phyloP scores from a whole-genome alignment of 805 yeast species.

The Hanseniaspora taiwanica region DNA sequence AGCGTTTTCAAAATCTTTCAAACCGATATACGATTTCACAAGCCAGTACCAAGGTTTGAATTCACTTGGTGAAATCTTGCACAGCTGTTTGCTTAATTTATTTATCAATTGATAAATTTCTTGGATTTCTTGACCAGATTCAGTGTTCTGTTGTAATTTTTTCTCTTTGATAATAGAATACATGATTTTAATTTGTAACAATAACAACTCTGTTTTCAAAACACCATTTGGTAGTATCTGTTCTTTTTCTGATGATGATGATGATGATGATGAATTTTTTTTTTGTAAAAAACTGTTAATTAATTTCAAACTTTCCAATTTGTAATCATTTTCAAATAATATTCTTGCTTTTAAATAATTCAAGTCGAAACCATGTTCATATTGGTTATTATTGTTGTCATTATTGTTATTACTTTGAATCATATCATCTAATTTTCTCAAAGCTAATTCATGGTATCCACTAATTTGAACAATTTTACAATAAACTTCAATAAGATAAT shows the following conservation, averaged over 20 bases:
- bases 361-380: too few relatives aligned
- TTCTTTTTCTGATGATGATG: too few relatives aligned
- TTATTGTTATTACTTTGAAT: too few relatives aligned
- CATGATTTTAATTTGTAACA: constrained; percentile 2
- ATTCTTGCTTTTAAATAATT: constrained; percentile 18
- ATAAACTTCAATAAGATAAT: constrained; percentile 21
- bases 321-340: constrained; percentile 22
- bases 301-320: constrained; percentile 24
- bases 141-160: background rate
- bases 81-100: background rate
- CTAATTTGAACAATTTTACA: constrained; percentile 20
- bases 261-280: constrained; percentile 4
- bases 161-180: background rate
- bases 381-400: too few relatives aligned
- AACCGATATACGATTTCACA: constrained; percentile 47
- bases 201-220: constrained; percentile 3
- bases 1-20: constrained; percentile 59
- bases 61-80: constrained; percentile 64
- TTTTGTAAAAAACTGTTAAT: constrained; percentile 16
- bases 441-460: constrained; percentile 15
- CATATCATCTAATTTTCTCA: constrained; percentile 15
- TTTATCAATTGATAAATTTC: background rate
- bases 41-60: constrained; percentile 62
- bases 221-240: constrained; percentile 8
- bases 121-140: background rate